Percentiles rank a stretch among this genome's conserved stretches.
phyloP scores from a whole-genome alignment of 768 basidiomycete species.

The Mycena amicta region DNA sequence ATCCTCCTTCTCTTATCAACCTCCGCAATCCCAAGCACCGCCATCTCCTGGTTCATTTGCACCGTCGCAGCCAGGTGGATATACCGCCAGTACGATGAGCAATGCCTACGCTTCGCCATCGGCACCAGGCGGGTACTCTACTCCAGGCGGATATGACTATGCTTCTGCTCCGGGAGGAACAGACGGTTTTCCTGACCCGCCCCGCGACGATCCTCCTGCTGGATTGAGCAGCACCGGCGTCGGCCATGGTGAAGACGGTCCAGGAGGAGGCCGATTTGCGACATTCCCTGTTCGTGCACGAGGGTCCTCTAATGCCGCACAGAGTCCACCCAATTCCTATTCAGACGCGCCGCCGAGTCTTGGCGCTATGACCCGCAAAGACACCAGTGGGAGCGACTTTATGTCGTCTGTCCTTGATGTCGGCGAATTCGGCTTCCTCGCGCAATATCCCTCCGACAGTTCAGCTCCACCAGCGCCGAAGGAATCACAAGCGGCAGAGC shows the following conservation, averaged over 20 bases:
- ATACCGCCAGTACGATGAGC: background rate
- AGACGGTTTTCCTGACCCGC: background rate
- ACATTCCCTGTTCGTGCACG: constrained; percentile 56
- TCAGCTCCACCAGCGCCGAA: background rate
- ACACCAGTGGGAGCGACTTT: constrained; percentile 21
- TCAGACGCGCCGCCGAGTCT: constrained; percentile 2
- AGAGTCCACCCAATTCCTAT: background rate
- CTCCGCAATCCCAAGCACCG: background rate
- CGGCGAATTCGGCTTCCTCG: constrained; percentile 15
- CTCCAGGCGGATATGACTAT: background rate
- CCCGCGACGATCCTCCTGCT: constrained; percentile 47
- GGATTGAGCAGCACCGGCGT: constrained; percentile 25
- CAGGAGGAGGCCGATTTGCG: constrained; percentile 56
- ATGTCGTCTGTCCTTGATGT: constrained; percentile 21
- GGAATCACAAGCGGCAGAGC: constrained; percentile 1
- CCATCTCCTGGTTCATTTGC: background rate
- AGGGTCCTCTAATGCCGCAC: constrained; percentile 2
- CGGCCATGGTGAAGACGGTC: constrained; percentile 26
- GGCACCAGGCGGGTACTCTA: constrained; percentile 4
- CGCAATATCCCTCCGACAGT: background rate
- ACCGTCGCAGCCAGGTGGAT: background rate
- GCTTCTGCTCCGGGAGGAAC: background rate
- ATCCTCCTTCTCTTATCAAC: background rate
- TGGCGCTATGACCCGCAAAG: constrained; percentile 9
- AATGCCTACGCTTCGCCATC: background rate